Conservation (phyloP, 2,329 filamentous ascomycete species). For the Fusarium secorum region DNA sequence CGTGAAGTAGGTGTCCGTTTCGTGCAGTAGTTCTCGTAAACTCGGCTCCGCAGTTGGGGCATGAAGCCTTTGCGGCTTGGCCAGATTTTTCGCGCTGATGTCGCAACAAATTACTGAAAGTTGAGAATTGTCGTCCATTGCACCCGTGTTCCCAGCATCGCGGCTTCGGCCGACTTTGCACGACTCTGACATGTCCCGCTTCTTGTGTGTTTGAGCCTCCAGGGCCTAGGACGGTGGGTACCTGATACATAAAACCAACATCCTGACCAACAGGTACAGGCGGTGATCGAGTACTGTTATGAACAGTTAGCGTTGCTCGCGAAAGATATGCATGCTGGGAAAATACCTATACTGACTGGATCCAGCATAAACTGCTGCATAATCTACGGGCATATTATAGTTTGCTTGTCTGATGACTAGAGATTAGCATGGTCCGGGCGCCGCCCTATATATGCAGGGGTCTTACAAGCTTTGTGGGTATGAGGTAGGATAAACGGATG, state of each 20-base stretch:
- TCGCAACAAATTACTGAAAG: conserved; percentile 91
- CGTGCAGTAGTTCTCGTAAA: conserved; percentile 89
- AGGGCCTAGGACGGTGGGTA: conserved; percentile 50
- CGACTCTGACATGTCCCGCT: conserved; percentile 67
- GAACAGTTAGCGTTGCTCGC: conserved; percentile 27
- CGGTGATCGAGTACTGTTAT: conserved; percentile 49
- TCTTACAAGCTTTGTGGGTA: conserved; percentile 51
- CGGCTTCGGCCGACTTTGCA: conserved; percentile 85
- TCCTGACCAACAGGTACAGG: conserved; percentile 52
- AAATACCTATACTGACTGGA: conserved; percentile 52
- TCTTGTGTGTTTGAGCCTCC: conserved; percentile 49
- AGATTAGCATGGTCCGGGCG: conserved; percentile 45
- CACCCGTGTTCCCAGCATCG: conserved; percentile 98
- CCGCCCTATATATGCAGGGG: conserved; percentile 26
- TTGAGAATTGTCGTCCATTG: conserved; percentile 94
- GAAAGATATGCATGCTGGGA: neutral
- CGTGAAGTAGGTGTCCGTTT: conserved; percentile 85
- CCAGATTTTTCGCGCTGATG: conserved; percentile 96
- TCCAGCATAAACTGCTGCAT: conserved; percentile 49
- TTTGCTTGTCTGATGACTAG: conserved; percentile 40
- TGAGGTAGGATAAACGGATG: conserved; percentile 45
- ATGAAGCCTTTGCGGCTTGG: conserved; percentile 86
- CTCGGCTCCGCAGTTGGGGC: conserved; percentile 89
- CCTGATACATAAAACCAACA: conserved; percentile 53
- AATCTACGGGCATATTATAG: conserved; percentile 57